Conservation (phyloP, 768 basidiomycete genomes). For the Sistotremastrum niveocremeum region DNA sequence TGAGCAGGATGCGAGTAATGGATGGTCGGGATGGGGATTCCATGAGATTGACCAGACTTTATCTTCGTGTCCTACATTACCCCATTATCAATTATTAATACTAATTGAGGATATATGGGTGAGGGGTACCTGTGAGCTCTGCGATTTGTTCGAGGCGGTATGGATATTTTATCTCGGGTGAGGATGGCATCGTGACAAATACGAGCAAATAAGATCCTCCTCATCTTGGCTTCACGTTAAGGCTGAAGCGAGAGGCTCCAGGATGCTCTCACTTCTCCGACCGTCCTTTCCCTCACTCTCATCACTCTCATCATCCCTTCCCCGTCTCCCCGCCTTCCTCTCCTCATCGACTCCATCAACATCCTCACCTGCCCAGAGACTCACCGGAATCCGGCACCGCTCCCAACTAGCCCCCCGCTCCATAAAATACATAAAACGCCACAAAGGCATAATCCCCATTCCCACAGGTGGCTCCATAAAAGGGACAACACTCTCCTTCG, state of each 20-base stretch:
- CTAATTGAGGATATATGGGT: too few relatives aligned
- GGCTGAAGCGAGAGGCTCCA: too few relatives aligned
- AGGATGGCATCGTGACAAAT: too few relatives aligned
- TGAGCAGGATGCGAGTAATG: conserved; percentile 85
- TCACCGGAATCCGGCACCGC: conserved; percentile 15
- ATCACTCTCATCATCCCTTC: not conserved
- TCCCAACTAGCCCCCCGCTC: conserved; percentile 69
- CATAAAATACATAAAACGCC: conserved; percentile 75
- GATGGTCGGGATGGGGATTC: conserved; percentile 74
- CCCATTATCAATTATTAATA: too few relatives aligned
- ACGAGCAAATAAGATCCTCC: too few relatives aligned
- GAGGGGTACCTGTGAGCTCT: too few relatives aligned
- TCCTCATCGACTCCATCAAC: too few relatives aligned
- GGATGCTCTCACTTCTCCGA: conserved; percentile 3
- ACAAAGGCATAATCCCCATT: conserved; percentile 80
- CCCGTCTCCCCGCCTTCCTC: too few relatives aligned
- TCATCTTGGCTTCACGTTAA: too few relatives aligned
- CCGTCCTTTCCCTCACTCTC: not conserved
- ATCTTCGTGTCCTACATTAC: conserved; percentile 55
- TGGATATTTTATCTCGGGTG: too few relatives aligned
- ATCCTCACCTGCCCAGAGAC: too few relatives aligned
- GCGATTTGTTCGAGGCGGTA: too few relatives aligned
- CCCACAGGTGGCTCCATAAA: conserved; percentile 84
- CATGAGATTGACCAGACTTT: conserved; percentile 82
- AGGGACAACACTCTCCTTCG: conserved; percentile 85